Conservation (phyloP, 176 grass and related monocot genomes). For the Aegilops longissima region DNA sequence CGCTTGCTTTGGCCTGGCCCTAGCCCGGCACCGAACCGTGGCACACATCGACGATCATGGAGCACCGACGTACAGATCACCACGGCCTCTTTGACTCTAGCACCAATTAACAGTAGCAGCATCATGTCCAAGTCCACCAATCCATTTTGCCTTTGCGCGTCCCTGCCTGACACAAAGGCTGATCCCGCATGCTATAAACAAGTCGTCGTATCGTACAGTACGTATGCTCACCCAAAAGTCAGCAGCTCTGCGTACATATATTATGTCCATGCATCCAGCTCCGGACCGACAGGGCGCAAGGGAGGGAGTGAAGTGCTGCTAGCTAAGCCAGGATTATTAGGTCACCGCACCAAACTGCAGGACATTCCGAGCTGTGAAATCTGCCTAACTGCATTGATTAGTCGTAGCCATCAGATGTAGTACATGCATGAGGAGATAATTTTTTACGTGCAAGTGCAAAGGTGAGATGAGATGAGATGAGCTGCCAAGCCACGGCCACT, state of each 20-base stretch:
- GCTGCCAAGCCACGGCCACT: not conserved
- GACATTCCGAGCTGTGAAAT: not conserved
- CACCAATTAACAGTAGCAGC: not conserved
- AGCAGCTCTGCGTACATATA: not conserved
- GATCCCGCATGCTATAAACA: not conserved
- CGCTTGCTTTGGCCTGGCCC: not conserved
- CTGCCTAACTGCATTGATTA: not conserved
- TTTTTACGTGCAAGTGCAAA: not conserved
- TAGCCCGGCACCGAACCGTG: not conserved
- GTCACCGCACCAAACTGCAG: not conserved
- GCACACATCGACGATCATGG: not conserved
- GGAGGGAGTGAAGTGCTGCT: not conserved
- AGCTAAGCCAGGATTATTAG: not conserved
- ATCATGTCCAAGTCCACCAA: not conserved
- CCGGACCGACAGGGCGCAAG: not conserved
- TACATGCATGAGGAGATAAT: not conserved
- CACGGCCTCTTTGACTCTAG: not conserved
- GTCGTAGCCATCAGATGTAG: not conserved
- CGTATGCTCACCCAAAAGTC: not conserved
- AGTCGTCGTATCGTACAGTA: not conserved
- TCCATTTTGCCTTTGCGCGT: not conserved
- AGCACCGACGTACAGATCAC: not conserved
- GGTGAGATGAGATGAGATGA: not conserved
- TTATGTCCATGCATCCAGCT: not conserved
- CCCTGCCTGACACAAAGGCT: not conserved